A percentile compares a stretch with the other conserved stretches of the same genome.
Conservation (phyloP, 768 basidiomycete species). For the Macrocybe gigantea region DNA sequence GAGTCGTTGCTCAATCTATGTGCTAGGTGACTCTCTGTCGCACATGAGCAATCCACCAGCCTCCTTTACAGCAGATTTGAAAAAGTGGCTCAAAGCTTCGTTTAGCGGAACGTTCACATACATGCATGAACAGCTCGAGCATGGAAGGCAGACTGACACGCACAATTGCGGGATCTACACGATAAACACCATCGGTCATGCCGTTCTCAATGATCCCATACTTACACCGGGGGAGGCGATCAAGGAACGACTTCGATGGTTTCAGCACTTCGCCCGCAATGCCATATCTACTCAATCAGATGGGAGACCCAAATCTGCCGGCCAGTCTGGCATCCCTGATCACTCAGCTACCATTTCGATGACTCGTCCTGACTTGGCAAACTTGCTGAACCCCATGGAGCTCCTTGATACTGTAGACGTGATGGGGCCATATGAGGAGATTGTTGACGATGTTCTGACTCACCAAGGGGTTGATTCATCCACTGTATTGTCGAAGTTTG, state of each 20-base stretch:
- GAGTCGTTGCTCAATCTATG: not conserved
- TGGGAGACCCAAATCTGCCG: too few species aligned
- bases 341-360: too few species aligned
- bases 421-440: too few species aligned
- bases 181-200: conserved; percentile 9
- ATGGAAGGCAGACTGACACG: conserved; percentile 14
- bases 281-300: too few species aligned
- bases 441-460: too few species aligned
- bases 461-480: too few species aligned
- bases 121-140: conserved; percentile 22
- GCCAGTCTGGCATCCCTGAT: too few species aligned
- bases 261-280: not conserved
- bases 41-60: not conserved
- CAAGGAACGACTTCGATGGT: not conserved
- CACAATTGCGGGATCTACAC: not conserved
- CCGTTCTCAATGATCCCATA: not conserved
- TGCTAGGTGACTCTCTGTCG: not conserved
- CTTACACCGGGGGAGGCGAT: not conserved
- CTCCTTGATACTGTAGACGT: too few species aligned
- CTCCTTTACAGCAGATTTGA: not conserved
- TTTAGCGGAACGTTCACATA: not conserved
- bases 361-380: too few species aligned
- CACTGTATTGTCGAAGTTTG: too few species aligned
- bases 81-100: not conserved
- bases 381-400: too few species aligned